These are phyloP conservation scores for Pichia pseudocactophila DNA, from an alignment of 805 yeast genomes.

Conservation along the genomic window DNA sequence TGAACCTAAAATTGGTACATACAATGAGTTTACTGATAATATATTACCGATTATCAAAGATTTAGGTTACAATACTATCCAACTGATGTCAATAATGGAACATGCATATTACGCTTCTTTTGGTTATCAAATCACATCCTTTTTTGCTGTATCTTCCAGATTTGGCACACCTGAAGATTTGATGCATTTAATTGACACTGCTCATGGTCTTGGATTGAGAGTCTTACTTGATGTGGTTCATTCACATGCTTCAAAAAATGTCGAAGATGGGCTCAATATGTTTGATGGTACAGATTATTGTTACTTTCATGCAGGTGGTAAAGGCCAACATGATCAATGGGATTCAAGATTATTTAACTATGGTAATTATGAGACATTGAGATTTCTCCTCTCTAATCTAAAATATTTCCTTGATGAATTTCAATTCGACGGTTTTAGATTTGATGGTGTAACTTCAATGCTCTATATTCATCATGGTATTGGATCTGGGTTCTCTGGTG, in stretches of 20 bases:
- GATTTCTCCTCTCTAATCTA: slow-evolving; percentile 78
- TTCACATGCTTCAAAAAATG: slow-evolving; percentile 92
- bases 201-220: slow-evolving; percentile 79
- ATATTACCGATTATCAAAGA: slow-evolving; percentile 77
- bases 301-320: slow-evolving; percentile 80
- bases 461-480: slow-evolving; percentile 87
- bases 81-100: slow-evolving; percentile 97
- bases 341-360: slow-evolving; percentile 93
- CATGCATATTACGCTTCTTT: slow-evolving; percentile 97
- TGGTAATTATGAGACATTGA: slow-evolving; percentile 81
- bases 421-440: slow-evolving; percentile 89
- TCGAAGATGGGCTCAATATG: slow-evolving; percentile 83
- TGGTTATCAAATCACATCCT: slow-evolving; percentile 94
- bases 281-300: slow-evolving; percentile 95
- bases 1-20: slow-evolving; percentile 76
- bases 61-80: slow-evolving; percentile 87
- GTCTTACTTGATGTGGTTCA: slow-evolving; percentile 91
- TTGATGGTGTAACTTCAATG: slow-evolving; percentile 96
- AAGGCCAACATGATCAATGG: slow-evolving; percentile 89
- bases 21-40: slow-evolving; percentile 72
- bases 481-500: slow-evolving; percentile 83
- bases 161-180: slow-evolving; percentile 94
- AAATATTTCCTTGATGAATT: slow-evolving; percentile 77
- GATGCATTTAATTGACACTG: slow-evolving; percentile 82
- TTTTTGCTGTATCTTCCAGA: slow-evolving; percentile 83